These are phyloP conservation scores for Micromonas pusilla DNA, from an alignment of 139 green algal species.

Conservation along the genomic window DNA sequence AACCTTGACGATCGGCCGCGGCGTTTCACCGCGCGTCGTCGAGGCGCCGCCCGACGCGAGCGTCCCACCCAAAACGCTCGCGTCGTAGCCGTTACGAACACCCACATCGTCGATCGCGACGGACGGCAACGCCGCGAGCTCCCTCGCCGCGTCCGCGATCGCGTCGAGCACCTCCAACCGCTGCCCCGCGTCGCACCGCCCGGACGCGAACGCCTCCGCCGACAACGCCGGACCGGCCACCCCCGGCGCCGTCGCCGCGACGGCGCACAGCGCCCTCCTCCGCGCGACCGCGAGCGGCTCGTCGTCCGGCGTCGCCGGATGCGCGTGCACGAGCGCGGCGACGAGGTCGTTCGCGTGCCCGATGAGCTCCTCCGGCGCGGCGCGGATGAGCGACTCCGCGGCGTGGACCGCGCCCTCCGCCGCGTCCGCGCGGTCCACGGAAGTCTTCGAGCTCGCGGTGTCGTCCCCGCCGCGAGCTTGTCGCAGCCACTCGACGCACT, in stretches of 20 bases:
- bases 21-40: background rate
- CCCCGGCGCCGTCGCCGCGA: background rate
- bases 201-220: background rate
- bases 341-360: background rate
- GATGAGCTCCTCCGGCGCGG: background rate
- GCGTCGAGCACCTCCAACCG: background rate
- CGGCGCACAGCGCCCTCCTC: background rate
- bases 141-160: background rate
- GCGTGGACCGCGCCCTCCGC: conserved; percentile 14
- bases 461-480: background rate
- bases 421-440: background rate
- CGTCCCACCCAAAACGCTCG: background rate
- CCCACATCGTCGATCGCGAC: too few relatives aligned
- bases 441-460: background rate
- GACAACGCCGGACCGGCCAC: background rate
- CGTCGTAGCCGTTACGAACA: background rate
- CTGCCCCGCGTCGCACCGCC: conserved; percentile 2
- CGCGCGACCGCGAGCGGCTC: conserved; percentile 3
- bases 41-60: background rate
- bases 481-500: background rate
- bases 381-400: background rate
- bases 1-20: background rate
- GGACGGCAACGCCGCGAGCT: background rate
- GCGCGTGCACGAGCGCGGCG: conserved; percentile 11
- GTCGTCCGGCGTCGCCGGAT: conserved; percentile 1